Evolutionary conservation across 2,329 filamentous ascomycete genomes (phyloP).

Genomic region (Nemania sp.): DNA sequence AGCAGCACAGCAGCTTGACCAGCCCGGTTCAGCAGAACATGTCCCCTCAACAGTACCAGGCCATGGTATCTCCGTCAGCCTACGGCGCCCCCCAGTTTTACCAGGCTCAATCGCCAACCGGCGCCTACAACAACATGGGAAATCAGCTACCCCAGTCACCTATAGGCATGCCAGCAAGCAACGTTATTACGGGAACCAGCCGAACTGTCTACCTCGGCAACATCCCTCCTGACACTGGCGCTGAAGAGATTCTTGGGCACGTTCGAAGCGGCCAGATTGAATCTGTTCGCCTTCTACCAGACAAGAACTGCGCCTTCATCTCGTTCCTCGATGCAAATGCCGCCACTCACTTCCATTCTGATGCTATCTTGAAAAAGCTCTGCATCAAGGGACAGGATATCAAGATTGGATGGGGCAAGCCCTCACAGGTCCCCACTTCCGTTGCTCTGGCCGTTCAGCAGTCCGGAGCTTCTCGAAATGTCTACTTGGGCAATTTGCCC

Average conservation of each 20-base stretch:
- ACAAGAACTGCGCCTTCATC: constrained; percentile 99
- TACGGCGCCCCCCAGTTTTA: constrained; percentile 86
- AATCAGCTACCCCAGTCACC: constrained; percentile 77
- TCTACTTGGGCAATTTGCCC: constrained; percentile 92
- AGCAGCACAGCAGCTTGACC: constrained; percentile 68
- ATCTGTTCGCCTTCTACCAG: constrained; percentile 94
- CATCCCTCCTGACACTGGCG: constrained; percentile 96
- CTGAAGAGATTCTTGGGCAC: constrained; percentile 95
- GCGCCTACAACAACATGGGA: constrained; percentile 74
- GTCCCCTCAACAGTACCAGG: constrained; percentile 86
- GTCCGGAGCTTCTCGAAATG: constrained; percentile 94
- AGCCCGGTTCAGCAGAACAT: constrained; percentile 83
- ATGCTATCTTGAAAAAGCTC: constrained; percentile 99
- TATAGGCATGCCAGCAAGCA: constrained; percentile 79
- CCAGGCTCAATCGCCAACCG: constrained; percentile 86
- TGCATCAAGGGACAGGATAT: constrained; percentile 99
- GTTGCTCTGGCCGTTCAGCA: constrained; percentile 98
- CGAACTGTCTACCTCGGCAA: constrained; percentile 97
- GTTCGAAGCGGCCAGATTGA: constrained; percentile 98
- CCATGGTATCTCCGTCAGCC: constrained; percentile 85
- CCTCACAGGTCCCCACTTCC: constrained; percentile 96
- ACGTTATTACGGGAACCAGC: constrained; percentile 88
- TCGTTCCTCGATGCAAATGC: constrained; percentile 98
- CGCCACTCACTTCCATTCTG: constrained; percentile 98
- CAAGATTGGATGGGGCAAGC: constrained; percentile 99